These are phyloP conservation scores for Trichaptum fuscoviolaceum DNA, from an alignment of 768 basidiomycete species.

Conservation along the genomic window DNA sequence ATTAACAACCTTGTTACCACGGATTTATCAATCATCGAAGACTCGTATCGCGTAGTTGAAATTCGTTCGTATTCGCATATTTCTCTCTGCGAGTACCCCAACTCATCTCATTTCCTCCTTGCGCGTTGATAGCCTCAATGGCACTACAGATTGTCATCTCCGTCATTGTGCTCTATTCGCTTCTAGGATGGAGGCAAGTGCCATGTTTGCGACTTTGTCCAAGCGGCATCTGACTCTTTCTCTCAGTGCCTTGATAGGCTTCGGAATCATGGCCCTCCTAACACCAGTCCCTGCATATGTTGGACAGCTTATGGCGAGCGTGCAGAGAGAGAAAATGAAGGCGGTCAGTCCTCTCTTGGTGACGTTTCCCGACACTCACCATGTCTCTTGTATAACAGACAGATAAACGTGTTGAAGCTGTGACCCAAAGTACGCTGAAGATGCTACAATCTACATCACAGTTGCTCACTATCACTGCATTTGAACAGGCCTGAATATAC, in stretches of 20 bases:
- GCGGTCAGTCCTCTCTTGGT: slow-evolving; percentile 23
- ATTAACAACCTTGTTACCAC: slow-evolving; percentile 75
- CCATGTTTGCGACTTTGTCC: background rate
- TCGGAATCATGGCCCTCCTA: slow-evolving; percentile 44
- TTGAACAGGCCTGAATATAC: slow-evolving; percentile 42
- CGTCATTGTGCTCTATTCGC: slow-evolving; percentile 36
- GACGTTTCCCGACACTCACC: background rate
- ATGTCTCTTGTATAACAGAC: slow-evolving; percentile 6
- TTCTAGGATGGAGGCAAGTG: slow-evolving; percentile 46
- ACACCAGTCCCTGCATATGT: slow-evolving; percentile 57
- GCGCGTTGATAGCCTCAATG: background rate
- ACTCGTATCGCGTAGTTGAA: background rate
- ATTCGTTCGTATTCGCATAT: background rate
- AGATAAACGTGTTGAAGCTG: slow-evolving; percentile 30
- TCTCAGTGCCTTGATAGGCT: slow-evolving; percentile 50
- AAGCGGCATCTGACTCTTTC: background rate
- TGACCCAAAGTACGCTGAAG: slow-evolving; percentile 27
- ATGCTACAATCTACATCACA: background rate
- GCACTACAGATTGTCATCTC: slow-evolving; percentile 32
- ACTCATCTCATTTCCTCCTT: background rate
- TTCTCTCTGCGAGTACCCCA: background rate
- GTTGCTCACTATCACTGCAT: background rate
- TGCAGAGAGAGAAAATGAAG: slow-evolving; percentile 46
- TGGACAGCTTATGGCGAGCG: slow-evolving; percentile 39
- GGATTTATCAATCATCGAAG: slow-evolving; percentile 32